Percentiles rank a stretch among this genome's conserved stretches.
These are phyloP conservation scores for Skeletonema costatum DNA, from an alignment of 108 stramenopile species.

Conservation along the genomic window DNA sequence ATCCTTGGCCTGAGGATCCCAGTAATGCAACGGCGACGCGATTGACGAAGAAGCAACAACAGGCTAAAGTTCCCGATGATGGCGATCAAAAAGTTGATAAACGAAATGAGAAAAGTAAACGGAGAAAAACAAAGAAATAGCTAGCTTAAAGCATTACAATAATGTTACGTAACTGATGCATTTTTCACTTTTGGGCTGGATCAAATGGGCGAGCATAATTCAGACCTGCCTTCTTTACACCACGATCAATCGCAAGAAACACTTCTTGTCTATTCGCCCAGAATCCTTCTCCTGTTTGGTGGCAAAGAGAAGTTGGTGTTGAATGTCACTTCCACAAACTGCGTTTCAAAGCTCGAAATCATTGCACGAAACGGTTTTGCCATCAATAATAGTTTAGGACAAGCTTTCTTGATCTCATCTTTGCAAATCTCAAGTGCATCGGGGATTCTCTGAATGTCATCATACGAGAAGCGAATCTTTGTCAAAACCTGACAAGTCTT, in stretches of 20 bases:
- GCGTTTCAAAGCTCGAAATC: constrained; percentile 39
- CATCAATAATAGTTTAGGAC: constrained; percentile 16
- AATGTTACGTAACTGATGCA: no score
- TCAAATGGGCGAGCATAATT: constrained; percentile 26
- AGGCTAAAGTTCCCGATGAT: neutral
- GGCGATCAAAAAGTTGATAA: neutral
- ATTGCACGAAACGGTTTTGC: constrained; percentile 46
- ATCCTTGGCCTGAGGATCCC: constrained; percentile 76
- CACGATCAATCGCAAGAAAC: constrained; percentile 50
- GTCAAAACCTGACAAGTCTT: constrained; percentile 5
- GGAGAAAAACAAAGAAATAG: neutral
- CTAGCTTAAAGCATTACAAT: no score
- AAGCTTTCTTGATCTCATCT: constrained; percentile 21
- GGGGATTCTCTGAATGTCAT: constrained; percentile 13
- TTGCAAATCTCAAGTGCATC: constrained; percentile 7
- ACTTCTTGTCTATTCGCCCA: constrained; percentile 48
- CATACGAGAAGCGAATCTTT: constrained; percentile 13
- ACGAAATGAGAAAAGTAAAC: constrained; percentile 14
- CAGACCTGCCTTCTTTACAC: constrained; percentile 38
- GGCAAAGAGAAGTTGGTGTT: constrained; percentile 45
- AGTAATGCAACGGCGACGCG: constrained; percentile 50
- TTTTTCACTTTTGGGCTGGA: neutral
- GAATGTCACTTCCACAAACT: constrained; percentile 46
- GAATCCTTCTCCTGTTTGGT: constrained; percentile 47
- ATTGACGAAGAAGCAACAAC: constrained; percentile 57